Percentiles rank a stretch among this genome's conserved stretches.
phyloP scores from a whole-genome alignment of 352 stramenopile species.

The Globisporangium rhizosaccharum region DNA sequence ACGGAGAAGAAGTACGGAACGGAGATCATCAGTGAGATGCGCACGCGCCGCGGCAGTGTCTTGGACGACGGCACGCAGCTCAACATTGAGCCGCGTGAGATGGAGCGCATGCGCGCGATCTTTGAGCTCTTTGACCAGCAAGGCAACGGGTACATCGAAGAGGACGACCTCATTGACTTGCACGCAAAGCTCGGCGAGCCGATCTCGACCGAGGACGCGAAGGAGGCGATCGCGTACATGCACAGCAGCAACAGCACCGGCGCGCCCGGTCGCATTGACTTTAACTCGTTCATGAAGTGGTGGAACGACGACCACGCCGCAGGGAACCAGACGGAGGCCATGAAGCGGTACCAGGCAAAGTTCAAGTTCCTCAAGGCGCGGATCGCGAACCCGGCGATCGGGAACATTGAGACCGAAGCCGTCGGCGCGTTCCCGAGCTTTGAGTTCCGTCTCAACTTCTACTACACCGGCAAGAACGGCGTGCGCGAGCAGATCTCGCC shows the following conservation, averaged over 20 bases:
- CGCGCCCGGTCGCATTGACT: slow-evolving; percentile 64
- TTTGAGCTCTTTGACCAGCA: slow-evolving; percentile 82
- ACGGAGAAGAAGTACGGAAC: slow-evolving; percentile 71
- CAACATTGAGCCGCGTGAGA: slow-evolving; percentile 73
- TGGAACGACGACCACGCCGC: slow-evolving; percentile 82
- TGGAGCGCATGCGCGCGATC: slow-evolving; percentile 84
- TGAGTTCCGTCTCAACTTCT: slow-evolving; percentile 88
- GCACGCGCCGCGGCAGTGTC: slow-evolving; percentile 55
- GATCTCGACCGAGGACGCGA: slow-evolving; percentile 67
- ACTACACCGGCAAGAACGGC: slow-evolving; percentile 70
- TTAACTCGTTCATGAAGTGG: slow-evolving; percentile 87
- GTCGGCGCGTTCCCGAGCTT: slow-evolving; percentile 84
- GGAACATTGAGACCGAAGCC: slow-evolving; percentile 69
- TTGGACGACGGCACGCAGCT: slow-evolving; percentile 76
- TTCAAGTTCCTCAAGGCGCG: slow-evolving; percentile 89
- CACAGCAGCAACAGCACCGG: slow-evolving; percentile 19
- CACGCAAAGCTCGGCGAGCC: slow-evolving; percentile 81
- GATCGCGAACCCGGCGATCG: slow-evolving; percentile 78
- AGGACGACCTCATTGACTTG: slow-evolving; percentile 71
- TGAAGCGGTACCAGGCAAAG: slow-evolving; percentile 81
- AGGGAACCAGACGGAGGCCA: slow-evolving; percentile 65
- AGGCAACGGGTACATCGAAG: slow-evolving; percentile 72
- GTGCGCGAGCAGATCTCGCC: slow-evolving; percentile 90
- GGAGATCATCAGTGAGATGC: slow-evolving; percentile 45
- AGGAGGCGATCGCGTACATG: slow-evolving; percentile 71